Percentiles rank a stretch among this genome's conserved stretches.
Evolutionary conservation across 2,329 filamentous ascomycete species (phyloP).

Genomic region (Xylariomycetidae sp.): DNA sequence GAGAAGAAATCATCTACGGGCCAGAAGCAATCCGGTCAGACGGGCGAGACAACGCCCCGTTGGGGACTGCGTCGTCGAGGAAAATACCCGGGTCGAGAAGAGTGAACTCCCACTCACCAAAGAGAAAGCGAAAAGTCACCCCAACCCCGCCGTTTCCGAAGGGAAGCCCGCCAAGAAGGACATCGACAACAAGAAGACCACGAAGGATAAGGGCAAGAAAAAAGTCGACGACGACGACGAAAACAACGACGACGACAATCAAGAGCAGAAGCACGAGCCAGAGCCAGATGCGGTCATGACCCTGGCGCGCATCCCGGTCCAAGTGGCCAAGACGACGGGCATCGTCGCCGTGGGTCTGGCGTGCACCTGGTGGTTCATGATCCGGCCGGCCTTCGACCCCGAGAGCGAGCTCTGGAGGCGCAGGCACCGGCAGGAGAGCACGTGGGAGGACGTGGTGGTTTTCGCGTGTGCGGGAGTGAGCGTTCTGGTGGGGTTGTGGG

Average conservation of each 20-base stretch:
- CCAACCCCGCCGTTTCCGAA: too few relatives aligned
- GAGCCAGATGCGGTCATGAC: conserved; percentile 1
- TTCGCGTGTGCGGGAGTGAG: conserved; percentile 16
- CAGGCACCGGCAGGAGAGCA: conserved; percentile 13
- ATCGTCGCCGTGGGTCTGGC: conserved; percentile 13
- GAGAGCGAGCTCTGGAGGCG: conserved; percentile 20
- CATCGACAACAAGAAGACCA: too few relatives aligned
- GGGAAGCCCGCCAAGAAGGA: too few relatives aligned
- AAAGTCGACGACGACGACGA: conserved; percentile 2
- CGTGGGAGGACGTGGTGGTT: conserved; percentile 16
- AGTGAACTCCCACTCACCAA: too few relatives aligned
- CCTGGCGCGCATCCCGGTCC: conserved; percentile 4
- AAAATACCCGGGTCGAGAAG: too few relatives aligned
- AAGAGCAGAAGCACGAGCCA: background rate
- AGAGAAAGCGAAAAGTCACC: too few relatives aligned
- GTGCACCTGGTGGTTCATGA: conserved; percentile 19
- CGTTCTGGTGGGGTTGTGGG: conserved; percentile 7
- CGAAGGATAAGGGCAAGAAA: conserved; percentile 1
- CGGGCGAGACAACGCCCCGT: conserved; percentile 5
- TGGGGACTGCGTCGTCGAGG: conserved; percentile 7
- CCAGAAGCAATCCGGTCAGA: too few relatives aligned
- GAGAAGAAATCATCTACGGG: conserved; percentile 4
- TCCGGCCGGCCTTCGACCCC: conserved; percentile 21
- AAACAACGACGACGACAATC: background rate
- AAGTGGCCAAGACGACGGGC: conserved; percentile 8